Evolutionary conservation across 2,329 filamentous ascomycete genomes (phyloP).

Genomic region (Fonsecaea nubica): DNA sequence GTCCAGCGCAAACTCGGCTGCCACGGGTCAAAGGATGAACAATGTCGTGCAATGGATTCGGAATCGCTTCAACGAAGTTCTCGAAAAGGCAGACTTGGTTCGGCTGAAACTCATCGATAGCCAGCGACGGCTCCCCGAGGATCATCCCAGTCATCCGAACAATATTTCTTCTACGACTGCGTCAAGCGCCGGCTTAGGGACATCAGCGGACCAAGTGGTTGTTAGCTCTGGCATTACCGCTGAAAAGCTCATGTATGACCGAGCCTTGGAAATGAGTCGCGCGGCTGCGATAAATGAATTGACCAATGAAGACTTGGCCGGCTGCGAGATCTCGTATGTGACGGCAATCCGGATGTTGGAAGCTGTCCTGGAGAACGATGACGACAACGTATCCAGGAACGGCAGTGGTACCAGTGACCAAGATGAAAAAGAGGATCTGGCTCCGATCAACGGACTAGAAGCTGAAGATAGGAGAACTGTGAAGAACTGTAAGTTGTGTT

Average conservation of each 20-base stretch:
- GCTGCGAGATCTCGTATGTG: conserved; percentile 90
- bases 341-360: conserved; percentile 95
- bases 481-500: conserved; percentile 54
- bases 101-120: conserved; percentile 84
- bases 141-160: conserved; percentile 84
- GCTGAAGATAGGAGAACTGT: conserved; percentile 57
- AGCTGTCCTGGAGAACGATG: conserved; percentile 87
- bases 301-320: conserved; percentile 82
- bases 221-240: conserved; percentile 89
- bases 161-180: conserved; percentile 71
- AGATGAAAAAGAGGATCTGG: conserved; percentile 46
- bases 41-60: conserved; percentile 96
- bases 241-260: conserved; percentile 97
- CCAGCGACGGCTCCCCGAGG: conserved; percentile 79
- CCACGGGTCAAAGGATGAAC: conserved; percentile 76
- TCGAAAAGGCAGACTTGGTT: conserved; percentile 96
- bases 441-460: conserved; percentile 52
- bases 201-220: conserved; percentile 77
- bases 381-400: conserved; percentile 48
- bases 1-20: conserved; percentile 56
- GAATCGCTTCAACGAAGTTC: conserved; percentile 90
- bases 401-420: conserved; percentile 40
- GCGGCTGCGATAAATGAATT: conserved; percentile 95
- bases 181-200: conserved; percentile 64
- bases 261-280: conserved; percentile 94